Conservation (phyloP, 164 flowering plant genomes). For the Litsea cubeba region DNA sequence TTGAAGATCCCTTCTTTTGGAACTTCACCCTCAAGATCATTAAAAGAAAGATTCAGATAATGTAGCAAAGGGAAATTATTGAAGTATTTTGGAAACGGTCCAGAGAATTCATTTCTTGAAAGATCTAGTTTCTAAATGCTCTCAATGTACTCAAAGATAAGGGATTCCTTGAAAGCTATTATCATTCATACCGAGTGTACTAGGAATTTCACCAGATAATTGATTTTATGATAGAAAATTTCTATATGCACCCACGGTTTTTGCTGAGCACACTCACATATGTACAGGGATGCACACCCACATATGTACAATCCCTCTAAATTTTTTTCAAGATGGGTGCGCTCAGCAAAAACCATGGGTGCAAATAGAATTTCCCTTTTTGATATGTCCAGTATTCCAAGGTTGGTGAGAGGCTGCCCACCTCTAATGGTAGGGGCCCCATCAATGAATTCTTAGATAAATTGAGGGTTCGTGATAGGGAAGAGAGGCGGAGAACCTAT, state of each 20-base stretch:
- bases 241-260: too few relatives aligned
- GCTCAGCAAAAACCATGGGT: too few relatives aligned
- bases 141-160: not conserved
- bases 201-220: conserved; percentile 34
- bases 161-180: conserved; percentile 30
- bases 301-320: too few relatives aligned
- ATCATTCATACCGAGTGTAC: conserved; percentile 11
- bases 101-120: conserved; percentile 14
- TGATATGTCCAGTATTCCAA: conserved; percentile 10
- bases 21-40: not conserved
- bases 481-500: conserved; percentile 22
- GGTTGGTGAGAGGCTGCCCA: conserved; percentile 24
- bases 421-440: conserved; percentile 38
- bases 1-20: not conserved
- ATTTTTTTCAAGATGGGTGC: too few relatives aligned
- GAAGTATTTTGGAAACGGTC: conserved; percentile 9
- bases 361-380: too few relatives aligned
- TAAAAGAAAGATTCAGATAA: conserved; percentile 3
- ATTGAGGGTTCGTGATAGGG: conserved; percentile 11
- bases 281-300: too few relatives aligned
- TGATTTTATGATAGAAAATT: too few relatives aligned
- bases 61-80: not conserved
- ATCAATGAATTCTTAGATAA: conserved; percentile 31
- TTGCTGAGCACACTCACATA: too few relatives aligned
- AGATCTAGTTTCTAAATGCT: conserved; percentile 10